Conservation (phyloP, 139 green algal species). For the Pleodorina starrii region DNA sequence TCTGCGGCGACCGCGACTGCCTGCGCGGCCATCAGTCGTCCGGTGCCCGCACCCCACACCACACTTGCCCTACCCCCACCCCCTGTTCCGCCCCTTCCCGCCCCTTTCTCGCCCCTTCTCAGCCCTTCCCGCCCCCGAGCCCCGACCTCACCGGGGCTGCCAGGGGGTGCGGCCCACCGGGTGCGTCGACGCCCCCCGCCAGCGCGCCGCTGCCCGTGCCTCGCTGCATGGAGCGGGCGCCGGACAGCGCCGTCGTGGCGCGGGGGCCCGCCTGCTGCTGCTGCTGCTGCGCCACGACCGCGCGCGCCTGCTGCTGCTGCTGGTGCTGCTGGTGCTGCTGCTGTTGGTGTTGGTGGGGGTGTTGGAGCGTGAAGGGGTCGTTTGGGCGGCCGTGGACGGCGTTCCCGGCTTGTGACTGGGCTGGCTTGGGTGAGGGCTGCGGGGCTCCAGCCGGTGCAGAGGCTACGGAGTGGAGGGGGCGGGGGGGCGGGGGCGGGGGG, state of each 20-base stretch:
- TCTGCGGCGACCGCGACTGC: too few species aligned
- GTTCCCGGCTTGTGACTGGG: neutral
- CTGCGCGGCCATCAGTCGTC: too few species aligned
- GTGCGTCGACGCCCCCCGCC: neutral
- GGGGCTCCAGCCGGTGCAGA: neutral
- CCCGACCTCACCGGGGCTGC: too few species aligned
- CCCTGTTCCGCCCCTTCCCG: too few species aligned
- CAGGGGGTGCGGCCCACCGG: too few species aligned
- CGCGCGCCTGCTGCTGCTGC: constrained; percentile 7
- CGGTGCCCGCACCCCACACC: too few species aligned
- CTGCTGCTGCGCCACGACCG: neutral
- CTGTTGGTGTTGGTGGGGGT: neutral
- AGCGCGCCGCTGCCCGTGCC: neutral
- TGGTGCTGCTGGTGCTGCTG: neutral
- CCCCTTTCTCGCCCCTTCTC: too few species aligned
- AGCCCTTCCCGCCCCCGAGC: too few species aligned
- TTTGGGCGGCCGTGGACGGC: neutral
- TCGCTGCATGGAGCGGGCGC: constrained; percentile 28
- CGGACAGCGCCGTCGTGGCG: constrained; percentile 28
- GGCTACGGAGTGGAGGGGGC: neutral
- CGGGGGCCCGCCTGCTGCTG: constrained; percentile 36
- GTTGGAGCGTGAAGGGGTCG: neutral
- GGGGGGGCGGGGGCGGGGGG: neutral
- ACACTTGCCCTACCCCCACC: too few species aligned
- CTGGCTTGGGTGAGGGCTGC: neutral